Conservation (phyloP, 192 early-diverging fungal genomes). For the Entomortierella beljakovae region DNA sequence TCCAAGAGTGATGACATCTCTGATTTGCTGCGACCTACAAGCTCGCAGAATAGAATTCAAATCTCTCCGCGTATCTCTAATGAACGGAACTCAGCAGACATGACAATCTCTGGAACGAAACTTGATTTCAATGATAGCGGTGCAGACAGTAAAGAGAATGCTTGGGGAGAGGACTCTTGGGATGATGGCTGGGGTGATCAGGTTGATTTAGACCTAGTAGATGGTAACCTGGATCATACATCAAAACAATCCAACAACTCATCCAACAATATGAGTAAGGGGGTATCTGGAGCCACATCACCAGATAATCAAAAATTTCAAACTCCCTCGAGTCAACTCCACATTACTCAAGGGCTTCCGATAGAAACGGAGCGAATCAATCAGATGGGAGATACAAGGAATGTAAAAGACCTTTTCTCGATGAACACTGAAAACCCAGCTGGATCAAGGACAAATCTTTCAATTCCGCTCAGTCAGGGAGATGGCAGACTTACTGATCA, state of each 20-base stretch:
- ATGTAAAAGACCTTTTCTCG: conserved; percentile 26
- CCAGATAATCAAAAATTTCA: too few relatives aligned
- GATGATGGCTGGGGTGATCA: conserved; percentile 33
- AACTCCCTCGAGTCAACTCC: background rate
- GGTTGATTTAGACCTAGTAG: background rate
- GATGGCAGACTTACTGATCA: background rate
- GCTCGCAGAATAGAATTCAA: too few relatives aligned
- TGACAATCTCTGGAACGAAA: background rate
- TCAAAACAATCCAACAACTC: too few relatives aligned
- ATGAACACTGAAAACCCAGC: background rate
- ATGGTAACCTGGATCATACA: background rate
- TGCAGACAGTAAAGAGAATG: background rate
- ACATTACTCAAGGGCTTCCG: background rate
- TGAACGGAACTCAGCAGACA: background rate
- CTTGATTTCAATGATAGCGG: conserved; percentile 18
- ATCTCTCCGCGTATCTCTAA: background rate
- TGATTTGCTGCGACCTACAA: conserved; percentile 7
- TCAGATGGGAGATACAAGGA: background rate
- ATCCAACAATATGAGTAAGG: too few relatives aligned
- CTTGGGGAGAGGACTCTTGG: conserved; percentile 43
- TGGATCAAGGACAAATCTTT: background rate
- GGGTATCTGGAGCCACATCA: too few relatives aligned
- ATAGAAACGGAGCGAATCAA: background rate
- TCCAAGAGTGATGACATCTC: conserved; percentile 25
- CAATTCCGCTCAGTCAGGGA: background rate